These are phyloP conservation scores for Plasmodium gaboni DNA, from an alignment of 169 alveolate genomes.

Conservation along the genomic window DNA sequence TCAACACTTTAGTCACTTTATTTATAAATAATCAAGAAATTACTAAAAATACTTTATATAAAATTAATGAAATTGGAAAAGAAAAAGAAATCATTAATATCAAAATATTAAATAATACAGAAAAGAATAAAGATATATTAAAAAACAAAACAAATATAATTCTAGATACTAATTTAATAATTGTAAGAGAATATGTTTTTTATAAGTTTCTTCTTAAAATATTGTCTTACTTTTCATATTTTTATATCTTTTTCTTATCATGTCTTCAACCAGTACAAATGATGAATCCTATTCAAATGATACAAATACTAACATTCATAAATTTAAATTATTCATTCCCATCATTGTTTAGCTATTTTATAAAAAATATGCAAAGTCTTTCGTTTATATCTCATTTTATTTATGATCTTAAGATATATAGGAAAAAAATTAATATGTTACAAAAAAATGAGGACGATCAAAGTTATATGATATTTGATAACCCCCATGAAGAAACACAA, in stretches of 20 bases:
- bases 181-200: slow-evolving; percentile 38
- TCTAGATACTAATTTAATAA: slow-evolving; percentile 13
- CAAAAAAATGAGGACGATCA: too few relatives aligned
- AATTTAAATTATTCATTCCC: slow-evolving; percentile 48
- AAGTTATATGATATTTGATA: too few relatives aligned
- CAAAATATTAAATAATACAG: slow-evolving; percentile 14
- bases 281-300: slow-evolving; percentile 18
- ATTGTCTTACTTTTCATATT: slow-evolving; percentile 38
- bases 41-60: slow-evolving; percentile 10
- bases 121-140: slow-evolving; percentile 19
- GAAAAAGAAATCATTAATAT: slow-evolving; percentile 26
- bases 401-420: slow-evolving; percentile 13
- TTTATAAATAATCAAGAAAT: slow-evolving; percentile 28
- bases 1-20: neutral
- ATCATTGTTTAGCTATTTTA: slow-evolving; percentile 26
- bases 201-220: slow-evolving; percentile 20
- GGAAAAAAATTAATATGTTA: slow-evolving; percentile 9
- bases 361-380: slow-evolving; percentile 12
- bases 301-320: slow-evolving; percentile 49
- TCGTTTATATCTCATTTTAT: slow-evolving; percentile 28
- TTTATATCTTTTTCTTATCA: slow-evolving; percentile 10
- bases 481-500: too few relatives aligned
- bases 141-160: slow-evolving; percentile 14
- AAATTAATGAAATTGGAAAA: slow-evolving; percentile 43
- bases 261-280: slow-evolving; percentile 11